Evolutionary conservation across 352 stramenopile genomes (phyloP), one percentile per base, ranked within the genome.

Genomic region (Globisporangium heterothallicum): DNA sequence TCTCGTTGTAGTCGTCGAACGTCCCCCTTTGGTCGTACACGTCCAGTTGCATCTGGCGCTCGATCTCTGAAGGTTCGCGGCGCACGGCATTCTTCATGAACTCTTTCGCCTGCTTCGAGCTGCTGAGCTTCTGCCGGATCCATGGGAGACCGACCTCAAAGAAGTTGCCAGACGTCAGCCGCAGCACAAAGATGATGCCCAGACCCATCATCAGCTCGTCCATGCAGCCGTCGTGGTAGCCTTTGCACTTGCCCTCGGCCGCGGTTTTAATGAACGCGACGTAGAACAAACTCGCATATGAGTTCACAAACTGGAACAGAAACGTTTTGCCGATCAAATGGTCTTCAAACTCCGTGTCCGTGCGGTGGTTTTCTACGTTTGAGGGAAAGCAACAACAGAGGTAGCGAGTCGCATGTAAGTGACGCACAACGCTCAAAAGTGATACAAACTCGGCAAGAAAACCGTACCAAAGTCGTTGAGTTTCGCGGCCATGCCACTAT

Each of bases 261-360:
- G 42, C 42, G 38, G 61, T 73, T 53, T 92, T 90, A 52, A 95
- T 79, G 62, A 95, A 95, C 12, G 85, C 85, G 21, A 94, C 70
- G 67, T 92, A 92, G 56, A 92, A 88, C 29, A 90, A 56, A 71
- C 66, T 80, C 2, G 76, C 65, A 59, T 89, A 92, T 63, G 77
- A 89, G 71, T 92, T 92, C 41, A 90, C 78, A 43, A 90, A 88
- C 58, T 89, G 81, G 66, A 92, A 92, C 0, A 90, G 42, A 49
- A 92, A 87, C 8, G 79, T 88, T 55, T 90, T 88, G 53, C 59
- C 77, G 59, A 92, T 90, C 58, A 92, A 53, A 50, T 97, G 78
- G 53, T 98, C 95, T 61, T 98, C 82, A 70, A 95, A 98, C 60
- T 98, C 87, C 2, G 93, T 97, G 61, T 99, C 94, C 0, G 96